These are phyloP conservation scores for Alternaria tenuissima DNA, from an alignment of 2,329 filamentous ascomycete species.

Conservation along the genomic window DNA sequence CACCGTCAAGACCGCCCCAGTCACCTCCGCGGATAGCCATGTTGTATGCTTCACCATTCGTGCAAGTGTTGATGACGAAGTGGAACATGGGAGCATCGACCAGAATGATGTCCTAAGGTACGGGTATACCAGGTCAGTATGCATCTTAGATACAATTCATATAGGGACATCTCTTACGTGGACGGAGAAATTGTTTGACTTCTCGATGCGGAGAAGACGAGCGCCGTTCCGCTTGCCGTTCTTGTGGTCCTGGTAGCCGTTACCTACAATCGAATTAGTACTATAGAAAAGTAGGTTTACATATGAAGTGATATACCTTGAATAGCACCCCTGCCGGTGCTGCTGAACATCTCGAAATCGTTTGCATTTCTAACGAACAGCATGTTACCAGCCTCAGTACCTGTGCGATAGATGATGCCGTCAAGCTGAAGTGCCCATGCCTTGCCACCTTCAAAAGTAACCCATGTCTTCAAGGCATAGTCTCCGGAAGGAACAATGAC, in stretches of 20 bases:
- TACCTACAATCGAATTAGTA: constrained; percentile 34
- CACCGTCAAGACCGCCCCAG: constrained; percentile 63
- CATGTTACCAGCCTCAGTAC: constrained; percentile 62
- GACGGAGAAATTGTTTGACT: constrained; percentile 58
- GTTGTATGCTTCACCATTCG: constrained; percentile 64
- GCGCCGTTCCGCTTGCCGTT: constrained; percentile 53
- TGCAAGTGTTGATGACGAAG: constrained; percentile 60
- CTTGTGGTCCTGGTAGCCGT: constrained; percentile 60
- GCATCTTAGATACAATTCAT: background rate
- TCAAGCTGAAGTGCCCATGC: constrained; percentile 63
- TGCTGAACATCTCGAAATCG: constrained; percentile 65
- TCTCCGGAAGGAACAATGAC: constrained; percentile 60
- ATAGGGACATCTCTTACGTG: constrained; percentile 37
- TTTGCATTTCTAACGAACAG: constrained; percentile 59
- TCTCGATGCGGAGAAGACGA: constrained; percentile 57
- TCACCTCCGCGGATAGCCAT: constrained; percentile 64
- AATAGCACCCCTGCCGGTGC: constrained; percentile 60
- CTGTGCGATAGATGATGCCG: constrained; percentile 62
- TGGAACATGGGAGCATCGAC: constrained; percentile 62
- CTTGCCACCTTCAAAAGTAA: constrained; percentile 57
- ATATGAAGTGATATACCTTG: constrained; percentile 48
- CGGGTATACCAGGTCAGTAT: background rate
- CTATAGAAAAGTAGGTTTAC: background rate
- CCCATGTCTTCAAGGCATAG: constrained; percentile 61
- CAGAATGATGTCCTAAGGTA: constrained; percentile 52